phyloP scores from a whole-genome alignment of 1,284 basidiomycete species.

The Moesziomyces aphidis region DNA sequence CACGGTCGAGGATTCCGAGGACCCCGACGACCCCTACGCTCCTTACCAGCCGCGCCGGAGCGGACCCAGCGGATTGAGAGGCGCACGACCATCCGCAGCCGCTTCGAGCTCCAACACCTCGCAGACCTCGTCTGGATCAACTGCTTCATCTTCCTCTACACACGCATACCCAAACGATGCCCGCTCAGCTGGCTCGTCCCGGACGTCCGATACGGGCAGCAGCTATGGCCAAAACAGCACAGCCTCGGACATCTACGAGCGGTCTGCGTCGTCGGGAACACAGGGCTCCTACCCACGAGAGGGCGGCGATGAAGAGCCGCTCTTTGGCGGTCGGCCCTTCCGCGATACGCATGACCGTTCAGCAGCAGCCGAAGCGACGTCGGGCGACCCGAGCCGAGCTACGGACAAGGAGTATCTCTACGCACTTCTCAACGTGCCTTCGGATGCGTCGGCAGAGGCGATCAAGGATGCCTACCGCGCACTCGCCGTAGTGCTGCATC shows the following conservation, averaged over 20 bases:
- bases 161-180: neutral
- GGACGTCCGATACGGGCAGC: conserved; percentile 3
- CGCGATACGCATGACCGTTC: conserved; percentile 43
- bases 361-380: neutral
- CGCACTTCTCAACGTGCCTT: conserved; percentile 75
- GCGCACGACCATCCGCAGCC: conserved; percentile 2
- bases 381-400: conserved; percentile 2
- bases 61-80: neutral
- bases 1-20: conserved; percentile 39
- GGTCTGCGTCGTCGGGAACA: conserved; percentile 21
- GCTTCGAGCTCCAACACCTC: no score
- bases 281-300: conserved; percentile 26
- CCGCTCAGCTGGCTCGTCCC: conserved; percentile 6
- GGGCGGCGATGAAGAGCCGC: conserved; percentile 54
- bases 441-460: conserved; percentile 75
- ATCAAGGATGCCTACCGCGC: conserved; percentile 79
- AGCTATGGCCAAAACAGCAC: neutral
- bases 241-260: conserved; percentile 23
- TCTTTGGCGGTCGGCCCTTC: conserved; percentile 64
- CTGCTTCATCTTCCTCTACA: conserved; percentile 4
- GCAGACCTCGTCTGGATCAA: neutral
- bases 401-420: conserved; percentile 51
- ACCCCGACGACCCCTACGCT: conserved; percentile 45
- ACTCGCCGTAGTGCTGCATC: conserved; percentile 82
- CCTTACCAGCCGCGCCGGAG: conserved; percentile 24